phyloP scores from a whole-genome alignment of 73 alveolate genomes.

The Stentor coeruleus region DNA sequence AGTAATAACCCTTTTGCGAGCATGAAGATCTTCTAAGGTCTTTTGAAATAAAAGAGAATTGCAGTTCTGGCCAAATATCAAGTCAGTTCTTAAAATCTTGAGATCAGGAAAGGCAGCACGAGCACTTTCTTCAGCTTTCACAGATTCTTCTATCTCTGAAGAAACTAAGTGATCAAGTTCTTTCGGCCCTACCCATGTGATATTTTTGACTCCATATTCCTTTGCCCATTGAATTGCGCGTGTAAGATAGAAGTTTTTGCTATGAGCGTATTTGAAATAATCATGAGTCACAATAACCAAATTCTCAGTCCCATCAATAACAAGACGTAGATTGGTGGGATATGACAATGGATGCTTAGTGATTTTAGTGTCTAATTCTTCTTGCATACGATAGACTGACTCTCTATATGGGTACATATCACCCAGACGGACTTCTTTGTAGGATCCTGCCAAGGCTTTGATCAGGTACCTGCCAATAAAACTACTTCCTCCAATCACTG shows the following conservation, averaged over 20 bases:
- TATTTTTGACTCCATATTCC: neutral
- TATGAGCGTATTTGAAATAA: conserved; percentile 20
- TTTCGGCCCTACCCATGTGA: conserved; percentile 12
- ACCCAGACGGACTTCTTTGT: conserved; percentile 24
- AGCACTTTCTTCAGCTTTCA: neutral
- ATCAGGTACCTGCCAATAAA: conserved; percentile 16
- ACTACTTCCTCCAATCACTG: conserved; percentile 29
- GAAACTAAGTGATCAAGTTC: neutral
- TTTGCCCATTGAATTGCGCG: neutral
- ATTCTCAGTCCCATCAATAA: neutral
- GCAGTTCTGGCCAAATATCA: conserved; percentile 8
- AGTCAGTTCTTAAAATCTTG: neutral
- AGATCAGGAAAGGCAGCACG: neutral
- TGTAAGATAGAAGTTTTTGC: conserved; percentile 27
- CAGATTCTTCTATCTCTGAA: neutral
- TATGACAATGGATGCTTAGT: neutral
- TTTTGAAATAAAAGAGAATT: neutral
- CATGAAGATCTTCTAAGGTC: neutral
- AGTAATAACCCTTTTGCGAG: neutral
- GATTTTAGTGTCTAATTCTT: neutral
- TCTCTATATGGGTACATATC: conserved; percentile 21
- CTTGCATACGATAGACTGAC: conserved; percentile 20
- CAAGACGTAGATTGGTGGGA: neutral
- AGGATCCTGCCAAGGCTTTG: conserved; percentile 5
- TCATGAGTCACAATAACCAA: conserved; percentile 21